Evolutionary conservation across 768 basidiomycete genomes (phyloP).

Genomic region (Solioccasus polychromus): DNA sequence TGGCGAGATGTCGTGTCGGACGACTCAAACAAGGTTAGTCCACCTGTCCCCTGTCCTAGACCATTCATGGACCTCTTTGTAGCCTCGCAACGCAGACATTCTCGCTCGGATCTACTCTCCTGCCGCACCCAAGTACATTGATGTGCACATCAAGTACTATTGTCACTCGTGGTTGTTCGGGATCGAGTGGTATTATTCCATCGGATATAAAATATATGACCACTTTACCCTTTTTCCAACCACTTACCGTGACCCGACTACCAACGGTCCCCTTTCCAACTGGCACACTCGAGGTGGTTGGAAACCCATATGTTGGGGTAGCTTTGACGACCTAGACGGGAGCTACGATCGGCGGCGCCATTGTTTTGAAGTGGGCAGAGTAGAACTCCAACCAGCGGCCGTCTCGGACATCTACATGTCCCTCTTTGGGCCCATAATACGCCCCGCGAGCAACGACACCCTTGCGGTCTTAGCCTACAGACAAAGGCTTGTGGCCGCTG

Average conservation of each 20-base stretch:
- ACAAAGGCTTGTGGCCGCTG: too few species aligned
- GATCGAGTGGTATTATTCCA: constrained; percentile 12
- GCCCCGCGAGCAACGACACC: too few species aligned
- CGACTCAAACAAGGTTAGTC: too few species aligned
- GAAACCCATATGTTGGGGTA: constrained; percentile 15
- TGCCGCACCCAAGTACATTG: constrained; percentile 11
- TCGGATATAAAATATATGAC: constrained; percentile 7
- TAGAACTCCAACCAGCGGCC: too few species aligned
- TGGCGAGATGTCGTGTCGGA: not conserved
- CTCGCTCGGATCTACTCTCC: constrained; percentile 8
- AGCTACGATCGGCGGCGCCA: too few species aligned
- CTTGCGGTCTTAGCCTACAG: too few species aligned
- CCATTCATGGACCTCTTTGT: too few species aligned
- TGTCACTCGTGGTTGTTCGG: not conserved
- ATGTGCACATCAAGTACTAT: constrained; percentile 15
- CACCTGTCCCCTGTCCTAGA: too few species aligned
- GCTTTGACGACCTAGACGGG: constrained; percentile 7
- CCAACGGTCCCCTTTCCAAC: not conserved
- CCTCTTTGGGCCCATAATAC: too few species aligned
- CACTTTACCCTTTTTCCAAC: not conserved
- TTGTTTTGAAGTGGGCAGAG: too few species aligned
- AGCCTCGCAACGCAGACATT: constrained; percentile 1
- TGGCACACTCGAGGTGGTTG: constrained; percentile 9
- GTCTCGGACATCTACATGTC: too few species aligned
- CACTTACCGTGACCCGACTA: not conserved